Evolutionary conservation across 2,329 filamentous ascomycete genomes (phyloP).

Genomic region (Diplodia corticola): DNA sequence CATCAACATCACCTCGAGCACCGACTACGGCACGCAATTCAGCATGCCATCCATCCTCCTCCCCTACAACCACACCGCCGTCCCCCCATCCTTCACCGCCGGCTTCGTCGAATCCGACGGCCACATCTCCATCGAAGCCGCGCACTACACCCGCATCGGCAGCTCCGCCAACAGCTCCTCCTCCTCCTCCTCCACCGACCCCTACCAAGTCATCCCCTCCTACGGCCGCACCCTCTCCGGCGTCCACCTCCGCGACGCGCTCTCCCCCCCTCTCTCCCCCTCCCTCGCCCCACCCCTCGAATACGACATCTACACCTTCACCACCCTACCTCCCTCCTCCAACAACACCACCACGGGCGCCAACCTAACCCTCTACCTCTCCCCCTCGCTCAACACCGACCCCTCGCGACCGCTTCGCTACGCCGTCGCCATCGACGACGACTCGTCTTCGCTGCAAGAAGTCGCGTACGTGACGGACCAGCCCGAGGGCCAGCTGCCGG

Average conservation of each 20-base stretch:
- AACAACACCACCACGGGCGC: slow-evolving; percentile 27
- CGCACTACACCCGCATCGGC: slow-evolving; percentile 39
- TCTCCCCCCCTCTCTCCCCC: slow-evolving; percentile 33
- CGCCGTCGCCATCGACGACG: slow-evolving; percentile 46
- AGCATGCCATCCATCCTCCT: slow-evolving; percentile 34
- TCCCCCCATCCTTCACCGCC: slow-evolving; percentile 35
- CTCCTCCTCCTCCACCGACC: slow-evolving; percentile 30
- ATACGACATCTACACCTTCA: slow-evolving; percentile 42
- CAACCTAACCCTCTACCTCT: slow-evolving; percentile 45
- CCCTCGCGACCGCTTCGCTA: slow-evolving; percentile 53
- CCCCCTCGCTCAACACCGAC: slow-evolving; percentile 52
- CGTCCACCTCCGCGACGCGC: slow-evolving; percentile 34
- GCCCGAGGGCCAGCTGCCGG: slow-evolving; percentile 45
- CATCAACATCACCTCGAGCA: slow-evolving; percentile 36
- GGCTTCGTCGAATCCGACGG: slow-evolving; percentile 40
- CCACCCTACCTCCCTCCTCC: no score
- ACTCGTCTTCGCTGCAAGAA: slow-evolving; percentile 35
- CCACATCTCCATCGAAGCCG: slow-evolving; percentile 40
- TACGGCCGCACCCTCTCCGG: slow-evolving; percentile 42
- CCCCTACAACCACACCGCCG: slow-evolving; percentile 37
- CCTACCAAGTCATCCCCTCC: slow-evolving; percentile 35
- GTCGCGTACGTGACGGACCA: slow-evolving; percentile 47
- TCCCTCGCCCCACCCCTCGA: slow-evolving; percentile 36
- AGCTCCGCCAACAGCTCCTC: slow-evolving; percentile 32
- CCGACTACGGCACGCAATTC: slow-evolving; percentile 42